These are phyloP conservation scores for Periconia digitata DNA, from an alignment of 2,329 filamentous ascomycete genomes.

Conservation along the genomic window DNA sequence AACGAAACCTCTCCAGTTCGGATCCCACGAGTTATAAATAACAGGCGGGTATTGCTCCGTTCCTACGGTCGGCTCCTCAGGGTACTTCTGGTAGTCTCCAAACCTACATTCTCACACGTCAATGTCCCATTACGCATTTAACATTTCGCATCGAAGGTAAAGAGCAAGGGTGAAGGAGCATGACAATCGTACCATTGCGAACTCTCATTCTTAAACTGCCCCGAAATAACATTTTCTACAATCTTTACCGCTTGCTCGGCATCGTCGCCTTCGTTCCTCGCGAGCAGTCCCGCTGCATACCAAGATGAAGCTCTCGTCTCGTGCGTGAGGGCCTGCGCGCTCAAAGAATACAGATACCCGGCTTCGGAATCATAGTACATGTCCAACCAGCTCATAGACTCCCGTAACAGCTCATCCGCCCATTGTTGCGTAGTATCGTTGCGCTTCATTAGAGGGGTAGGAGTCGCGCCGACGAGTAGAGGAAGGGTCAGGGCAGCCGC, in stretches of 20 bases:
- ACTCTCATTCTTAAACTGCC: slow-evolving; percentile 55
- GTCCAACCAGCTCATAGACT: slow-evolving; percentile 59
- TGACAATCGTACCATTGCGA: slow-evolving; percentile 61
- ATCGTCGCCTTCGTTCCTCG: slow-evolving; percentile 55
- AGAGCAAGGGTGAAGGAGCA: too few relatives aligned
- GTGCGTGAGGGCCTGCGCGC: slow-evolving; percentile 52
- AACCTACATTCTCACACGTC: slow-evolving; percentile 31
- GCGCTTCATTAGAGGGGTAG: not conserved
- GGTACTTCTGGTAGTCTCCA: slow-evolving; percentile 57
- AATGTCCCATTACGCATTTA: too few relatives aligned
- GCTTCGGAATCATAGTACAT: slow-evolving; percentile 54
- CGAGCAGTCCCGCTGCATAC: slow-evolving; percentile 60
- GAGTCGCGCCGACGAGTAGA: not conserved
- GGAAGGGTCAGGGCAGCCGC: not conserved
- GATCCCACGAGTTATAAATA: slow-evolving; percentile 63
- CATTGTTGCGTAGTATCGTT: not conserved
- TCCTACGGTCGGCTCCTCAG: slow-evolving; percentile 61
- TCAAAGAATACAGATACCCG: slow-evolving; percentile 57
- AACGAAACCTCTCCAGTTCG: slow-evolving; percentile 66
- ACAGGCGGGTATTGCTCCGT: slow-evolving; percentile 51
- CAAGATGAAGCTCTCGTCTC: slow-evolving; percentile 59
- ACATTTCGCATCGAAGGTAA: too few relatives aligned
- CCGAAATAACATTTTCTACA: slow-evolving; percentile 55
- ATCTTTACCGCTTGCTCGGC: slow-evolving; percentile 54
- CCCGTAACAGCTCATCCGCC: slow-evolving; percentile 32